A percentile compares a stretch with the other conserved stretches of the same genome.
phyloP scores from a whole-genome alignment of 805 yeast genomes.

The Zygoascus biomembranicola region DNA sequence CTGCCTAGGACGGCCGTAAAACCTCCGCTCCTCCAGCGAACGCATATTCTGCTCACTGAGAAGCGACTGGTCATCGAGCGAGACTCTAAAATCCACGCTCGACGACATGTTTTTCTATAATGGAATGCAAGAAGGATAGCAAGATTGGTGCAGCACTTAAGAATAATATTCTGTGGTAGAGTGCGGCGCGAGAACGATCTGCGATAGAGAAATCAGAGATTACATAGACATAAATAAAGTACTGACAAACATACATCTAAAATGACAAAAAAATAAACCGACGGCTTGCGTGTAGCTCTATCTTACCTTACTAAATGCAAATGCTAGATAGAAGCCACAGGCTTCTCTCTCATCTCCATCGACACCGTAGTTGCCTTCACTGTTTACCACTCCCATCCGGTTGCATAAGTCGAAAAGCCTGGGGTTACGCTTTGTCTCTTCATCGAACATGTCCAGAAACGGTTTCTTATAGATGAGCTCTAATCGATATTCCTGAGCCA shows the following conservation, averaged over 20 bases:
- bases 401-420: conserved; percentile 22
- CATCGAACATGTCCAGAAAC: conserved; percentile 73
- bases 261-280: too few species aligned
- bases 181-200: background rate
- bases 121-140: background rate
- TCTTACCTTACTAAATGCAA: conserved; percentile 49
- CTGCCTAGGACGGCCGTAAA: conserved; percentile 7
- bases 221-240: too few species aligned
- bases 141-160: too few species aligned
- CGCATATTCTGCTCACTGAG: conserved; percentile 5
- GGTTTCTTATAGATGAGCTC: conserved; percentile 64
- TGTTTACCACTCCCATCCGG: conserved; percentile 44
- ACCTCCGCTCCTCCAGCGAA: conserved; percentile 6
- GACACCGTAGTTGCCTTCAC: conserved; percentile 77
- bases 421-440: conserved; percentile 55
- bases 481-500: conserved; percentile 78
- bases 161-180: too few species aligned
- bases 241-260: too few species aligned
- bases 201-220: background rate
- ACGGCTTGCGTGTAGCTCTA: background rate
- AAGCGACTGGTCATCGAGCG: conserved; percentile 8
- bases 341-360: conserved; percentile 87
- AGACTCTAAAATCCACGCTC: conserved; percentile 6
- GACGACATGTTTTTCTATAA: background rate
- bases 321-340: conserved; percentile 74